Base-by-base conservation (phyloP, 192 early-diverging fungal genomes). In the Diversispora epigaea region DNA sequence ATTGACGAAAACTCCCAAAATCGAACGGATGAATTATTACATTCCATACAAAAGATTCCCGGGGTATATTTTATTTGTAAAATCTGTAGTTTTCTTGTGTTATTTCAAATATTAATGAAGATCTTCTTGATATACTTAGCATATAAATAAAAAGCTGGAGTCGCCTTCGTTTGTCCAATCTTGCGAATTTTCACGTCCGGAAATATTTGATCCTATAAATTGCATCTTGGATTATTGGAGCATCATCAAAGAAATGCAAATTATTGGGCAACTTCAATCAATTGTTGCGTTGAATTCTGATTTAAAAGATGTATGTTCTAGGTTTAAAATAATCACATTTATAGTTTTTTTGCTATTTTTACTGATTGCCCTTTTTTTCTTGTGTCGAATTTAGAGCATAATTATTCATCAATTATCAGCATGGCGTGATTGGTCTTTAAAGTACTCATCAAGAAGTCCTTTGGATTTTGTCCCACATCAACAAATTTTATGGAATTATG, bases 391-490 rank as follows among this genome's bases (percentile, higher is more conserved):
- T 52, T 65, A 40, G 10, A 4, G 44, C 6, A 40, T 58, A 9
- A 62, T 82, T 1, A 44, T 86, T 22, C 62, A 79, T 22, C 71
- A 81, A 52, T 78, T 86, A 21, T 77, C 68, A 14, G 19, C 61
- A 25, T 76, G 86, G 62, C 78, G 82, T 15, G 77, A 83, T 22
- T 82, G 80, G 60, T 78, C 76, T 12, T 71, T 88, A 46, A 79
- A 86, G 21, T 78, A 85, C 6, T 83, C 87, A 1, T 85, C 87
- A 0, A 84, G 87, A 41, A 68, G 81, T 43, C 83, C 91, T 8
- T 68, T 84, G 56, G 86, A 90, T 79, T 80, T 92, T 71, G 88
- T 87, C 40, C 86, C 90, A 44, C 80, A 90, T 47, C 87, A 91
- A 73, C 84, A 88, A 56, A 62, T 93, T 50, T 77, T 86, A 10